These are phyloP conservation scores for Yamadazyma sp. DNA, from an alignment of 805 yeast species.

Conservation along the genomic window DNA sequence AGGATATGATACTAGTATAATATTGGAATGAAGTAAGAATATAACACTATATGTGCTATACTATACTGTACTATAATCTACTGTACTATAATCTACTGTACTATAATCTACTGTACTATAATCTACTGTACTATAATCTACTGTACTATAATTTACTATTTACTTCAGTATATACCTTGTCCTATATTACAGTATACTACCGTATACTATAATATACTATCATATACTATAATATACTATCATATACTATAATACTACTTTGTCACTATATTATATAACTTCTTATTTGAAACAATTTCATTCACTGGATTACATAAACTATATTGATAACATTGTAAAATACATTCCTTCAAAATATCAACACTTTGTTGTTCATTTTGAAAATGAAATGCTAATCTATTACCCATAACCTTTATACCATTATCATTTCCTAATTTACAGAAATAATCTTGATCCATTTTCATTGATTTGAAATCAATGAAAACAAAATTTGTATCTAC, in stretches of 20 bases:
- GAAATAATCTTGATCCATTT: conserved; percentile 55
- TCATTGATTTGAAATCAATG: conserved; percentile 52
- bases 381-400: conserved; percentile 78
- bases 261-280: conserved; percentile 17
- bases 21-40: no score
- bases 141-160: no score
- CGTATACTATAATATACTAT: no score
- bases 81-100: no score
- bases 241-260: not conserved
- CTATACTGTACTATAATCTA: no score
- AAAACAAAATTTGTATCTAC: conserved; percentile 84
- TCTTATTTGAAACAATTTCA: conserved; percentile 16
- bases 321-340: conserved; percentile 55
- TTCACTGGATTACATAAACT: conserved; percentile 51
- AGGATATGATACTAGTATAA: no score
- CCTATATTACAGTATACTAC: no score
- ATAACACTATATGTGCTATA: no score
- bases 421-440: conserved; percentile 54
- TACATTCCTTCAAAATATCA: conserved; percentile 41
- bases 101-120: no score
- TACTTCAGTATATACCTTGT: no score
- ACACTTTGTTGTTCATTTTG: conserved; percentile 32
- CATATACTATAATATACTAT: no score
- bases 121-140: no score
- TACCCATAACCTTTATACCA: conserved; percentile 64